A percentile compares a stretch with the other conserved stretches of the same genome.
Conservation (phyloP, 495 filamentous ascomycete species). For the Xylaria intraflava region DNA sequence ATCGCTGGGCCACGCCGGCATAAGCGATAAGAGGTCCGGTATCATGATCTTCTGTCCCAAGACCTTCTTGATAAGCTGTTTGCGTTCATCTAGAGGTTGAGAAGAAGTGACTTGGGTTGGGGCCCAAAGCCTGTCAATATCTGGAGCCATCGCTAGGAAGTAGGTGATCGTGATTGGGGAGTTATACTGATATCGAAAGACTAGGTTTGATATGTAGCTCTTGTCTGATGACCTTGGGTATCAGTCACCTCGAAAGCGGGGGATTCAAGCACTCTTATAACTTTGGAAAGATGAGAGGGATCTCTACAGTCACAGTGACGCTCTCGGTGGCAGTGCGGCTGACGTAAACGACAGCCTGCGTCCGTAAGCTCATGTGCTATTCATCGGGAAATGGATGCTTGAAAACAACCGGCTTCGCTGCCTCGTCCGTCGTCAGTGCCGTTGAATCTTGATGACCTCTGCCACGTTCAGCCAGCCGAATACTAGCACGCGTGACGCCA, state of each 20-base stretch:
- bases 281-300: background rate
- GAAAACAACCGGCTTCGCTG: background rate
- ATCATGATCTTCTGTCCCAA: slow-evolving; percentile 23
- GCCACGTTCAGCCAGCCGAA: background rate
- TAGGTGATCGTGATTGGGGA: background rate
- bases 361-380: background rate
- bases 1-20: slow-evolving; percentile 22
- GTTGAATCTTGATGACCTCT: background rate
- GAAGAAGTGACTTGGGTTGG: background rate
- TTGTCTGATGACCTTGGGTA: no score
- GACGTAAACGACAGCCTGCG: background rate
- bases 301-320: background rate
- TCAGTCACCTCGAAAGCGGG: background rate
- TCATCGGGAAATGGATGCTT: background rate
- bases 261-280: background rate
- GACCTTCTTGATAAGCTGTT: slow-evolving; percentile 17
- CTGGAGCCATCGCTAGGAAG: slow-evolving; percentile 14
- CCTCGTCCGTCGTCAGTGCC: background rate
- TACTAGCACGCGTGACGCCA: background rate
- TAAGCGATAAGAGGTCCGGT: slow-evolving; percentile 19
- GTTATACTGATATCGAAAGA: no score
- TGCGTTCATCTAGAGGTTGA: slow-evolving; percentile 13
- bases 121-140: slow-evolving; percentile 9
- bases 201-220: no score
- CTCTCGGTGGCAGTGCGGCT: background rate